A percentile compares a stretch with the other conserved stretches of the same genome.
Evolutionary conservation across 805 yeast species (phyloP).

Genomic region (Candida schatavii): DNA sequence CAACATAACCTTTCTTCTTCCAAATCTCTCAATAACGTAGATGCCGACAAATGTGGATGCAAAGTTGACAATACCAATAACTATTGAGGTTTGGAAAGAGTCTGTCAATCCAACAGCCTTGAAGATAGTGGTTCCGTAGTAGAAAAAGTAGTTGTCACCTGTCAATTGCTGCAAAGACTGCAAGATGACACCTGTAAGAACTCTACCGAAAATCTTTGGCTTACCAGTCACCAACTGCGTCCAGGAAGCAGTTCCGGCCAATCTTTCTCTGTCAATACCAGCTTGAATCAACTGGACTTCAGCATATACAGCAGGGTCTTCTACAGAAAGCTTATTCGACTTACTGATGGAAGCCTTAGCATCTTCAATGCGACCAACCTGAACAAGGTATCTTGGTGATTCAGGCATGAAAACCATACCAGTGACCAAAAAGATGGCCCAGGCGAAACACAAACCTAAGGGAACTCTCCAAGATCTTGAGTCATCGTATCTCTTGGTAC

Average conservation of each 20-base stretch:
- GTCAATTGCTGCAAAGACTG: conserved; percentile 60
- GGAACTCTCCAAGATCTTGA: conserved; percentile 70
- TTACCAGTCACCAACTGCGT: conserved; percentile 58
- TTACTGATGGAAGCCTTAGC: conserved; percentile 55
- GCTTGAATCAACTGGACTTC: conserved; percentile 56
- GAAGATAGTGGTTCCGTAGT: conserved; percentile 59
- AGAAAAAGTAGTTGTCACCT: conserved; percentile 65
- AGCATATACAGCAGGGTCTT: conserved; percentile 51
- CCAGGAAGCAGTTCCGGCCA: conserved; percentile 68
- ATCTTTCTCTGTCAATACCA: conserved; percentile 58
- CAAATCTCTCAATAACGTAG: conserved; percentile 47
- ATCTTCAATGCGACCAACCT: conserved; percentile 46
- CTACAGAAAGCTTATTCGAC: conserved; percentile 54
- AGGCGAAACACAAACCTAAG: conserved; percentile 50
- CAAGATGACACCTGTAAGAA: conserved; percentile 54
- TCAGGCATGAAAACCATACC: conserved; percentile 66
- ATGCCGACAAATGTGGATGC: conserved; percentile 53
- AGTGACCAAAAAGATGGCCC: conserved; percentile 49
- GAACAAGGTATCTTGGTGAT: conserved; percentile 63
- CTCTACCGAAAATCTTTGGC: conserved; percentile 58
- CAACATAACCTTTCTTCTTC: conserved; percentile 47
- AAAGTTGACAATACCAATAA: conserved; percentile 55
- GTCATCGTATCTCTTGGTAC: conserved; percentile 51
- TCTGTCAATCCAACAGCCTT: conserved; percentile 47
- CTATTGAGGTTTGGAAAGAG: conserved; percentile 55